Conservation (phyloP, 768 basidiomycete species). For the Symmetrospora coprosmae region DNA sequence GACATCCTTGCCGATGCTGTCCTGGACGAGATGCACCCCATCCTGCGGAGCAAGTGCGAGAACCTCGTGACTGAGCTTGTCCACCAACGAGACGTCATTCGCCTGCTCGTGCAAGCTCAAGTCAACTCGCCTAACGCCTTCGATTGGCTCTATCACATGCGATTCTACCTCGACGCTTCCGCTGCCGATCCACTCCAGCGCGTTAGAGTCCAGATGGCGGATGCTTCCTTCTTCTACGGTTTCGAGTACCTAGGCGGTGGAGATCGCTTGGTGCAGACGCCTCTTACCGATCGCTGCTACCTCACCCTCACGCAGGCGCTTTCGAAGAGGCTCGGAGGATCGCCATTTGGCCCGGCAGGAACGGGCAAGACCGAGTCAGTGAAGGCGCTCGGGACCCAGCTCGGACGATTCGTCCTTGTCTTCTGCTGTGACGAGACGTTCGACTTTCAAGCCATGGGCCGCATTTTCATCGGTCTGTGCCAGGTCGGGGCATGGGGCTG, state of each 20-base stretch:
- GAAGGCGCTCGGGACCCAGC: conserved; percentile 91
- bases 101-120: conserved; percentile 55
- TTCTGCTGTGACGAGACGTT: conserved; percentile 99
- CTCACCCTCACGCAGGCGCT: conserved; percentile 90
- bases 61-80: conserved; percentile 97
- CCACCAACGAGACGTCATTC: conserved; percentile 88
- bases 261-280: conserved; percentile 93
- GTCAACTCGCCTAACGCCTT: conserved; percentile 58
- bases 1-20: conserved; percentile 96
- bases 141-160: conserved; percentile 95
- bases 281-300: conserved; percentile 91
- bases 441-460: conserved; percentile 99
- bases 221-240: conserved; percentile 86
- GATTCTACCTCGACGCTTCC: conserved; percentile 71
- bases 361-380: conserved; percentile 99
- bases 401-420: conserved; percentile 98
- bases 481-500: conserved; percentile 97
- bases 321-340: conserved; percentile 84
- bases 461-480: conserved; percentile 95
- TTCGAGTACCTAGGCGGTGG: conserved; percentile 98
- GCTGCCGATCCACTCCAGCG: conserved; percentile 66
- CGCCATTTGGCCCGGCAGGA: conserved; percentile 96
- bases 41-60: conserved; percentile 94
- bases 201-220: conserved; percentile 66
- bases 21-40: conserved; percentile 67